Conservation (phyloP, 2,329 filamentous ascomycete species). For the Pseudonectria foliicola region DNA sequence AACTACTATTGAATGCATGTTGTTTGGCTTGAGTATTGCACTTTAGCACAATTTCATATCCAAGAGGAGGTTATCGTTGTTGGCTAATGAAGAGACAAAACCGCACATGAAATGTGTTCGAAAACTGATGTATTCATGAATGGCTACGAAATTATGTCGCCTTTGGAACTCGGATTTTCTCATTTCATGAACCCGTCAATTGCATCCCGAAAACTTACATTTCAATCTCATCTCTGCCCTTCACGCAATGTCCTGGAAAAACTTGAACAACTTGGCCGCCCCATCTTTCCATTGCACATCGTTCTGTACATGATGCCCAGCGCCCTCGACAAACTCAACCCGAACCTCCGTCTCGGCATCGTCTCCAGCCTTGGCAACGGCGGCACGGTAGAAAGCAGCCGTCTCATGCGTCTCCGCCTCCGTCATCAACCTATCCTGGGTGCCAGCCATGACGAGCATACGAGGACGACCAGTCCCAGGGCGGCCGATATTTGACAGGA, state of each 20-base stretch:
- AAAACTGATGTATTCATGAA: too few relatives aligned
- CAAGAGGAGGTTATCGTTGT: too few relatives aligned
- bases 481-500: conserved; percentile 31
- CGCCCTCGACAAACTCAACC: conserved; percentile 33
- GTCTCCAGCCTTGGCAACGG: conserved; percentile 2
- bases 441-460: conserved; percentile 34
- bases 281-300: conserved; percentile 42
- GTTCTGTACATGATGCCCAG: conserved; percentile 48
- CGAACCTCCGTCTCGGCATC: conserved; percentile 28
- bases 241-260: conserved; percentile 22
- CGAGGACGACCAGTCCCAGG: conserved; percentile 13
- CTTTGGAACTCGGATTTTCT: too few relatives aligned
- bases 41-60: too few relatives aligned
- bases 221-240: background rate
- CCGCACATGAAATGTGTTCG: too few relatives aligned
- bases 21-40: too few relatives aligned
- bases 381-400: conserved; percentile 23
- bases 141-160: too few relatives aligned
- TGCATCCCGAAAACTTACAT: too few relatives aligned
- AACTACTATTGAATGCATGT: too few relatives aligned
- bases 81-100: too few relatives aligned
- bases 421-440: conserved; percentile 35
- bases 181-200: too few relatives aligned
- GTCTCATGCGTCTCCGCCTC: conserved; percentile 28
- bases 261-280: conserved; percentile 36